These are phyloP conservation scores for Ballota nigra DNA, from an alignment of 257 asterid genomes.

Conservation along the genomic window DNA sequence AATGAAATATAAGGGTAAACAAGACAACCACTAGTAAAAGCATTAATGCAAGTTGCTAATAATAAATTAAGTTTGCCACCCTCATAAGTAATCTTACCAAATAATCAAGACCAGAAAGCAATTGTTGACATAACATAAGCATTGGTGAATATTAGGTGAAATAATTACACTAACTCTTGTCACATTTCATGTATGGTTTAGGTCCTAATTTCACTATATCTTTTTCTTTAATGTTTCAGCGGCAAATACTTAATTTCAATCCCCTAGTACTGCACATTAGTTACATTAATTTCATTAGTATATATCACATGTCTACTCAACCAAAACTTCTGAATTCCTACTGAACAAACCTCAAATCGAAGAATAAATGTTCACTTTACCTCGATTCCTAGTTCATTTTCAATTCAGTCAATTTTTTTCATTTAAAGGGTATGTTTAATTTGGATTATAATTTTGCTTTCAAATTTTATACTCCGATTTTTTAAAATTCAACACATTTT, in stretches of 20 bases:
- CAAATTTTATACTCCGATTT: too few relatives aligned
- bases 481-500: too few relatives aligned
- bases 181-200: not conserved
- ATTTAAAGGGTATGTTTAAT: too few relatives aligned
- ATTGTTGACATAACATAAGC: slow-evolving; percentile 9
- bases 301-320: too few relatives aligned
- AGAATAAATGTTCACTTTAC: too few relatives aligned
- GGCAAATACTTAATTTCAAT: not conserved
- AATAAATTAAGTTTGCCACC: slow-evolving; percentile 18
- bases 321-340: too few relatives aligned
- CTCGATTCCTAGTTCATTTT: too few relatives aligned
- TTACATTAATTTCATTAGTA: not conserved
- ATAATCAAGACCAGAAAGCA: slow-evolving; percentile 28
- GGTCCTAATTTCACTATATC: not conserved
- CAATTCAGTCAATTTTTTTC: too few relatives aligned
- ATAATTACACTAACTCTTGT: slow-evolving; percentile 10
- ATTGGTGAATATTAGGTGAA: slow-evolving; percentile 15
- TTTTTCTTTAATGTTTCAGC: not conserved
- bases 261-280: not conserved
- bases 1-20: not conserved
- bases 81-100: slow-evolving; percentile 26
- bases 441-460: too few relatives aligned
- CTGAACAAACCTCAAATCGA: too few relatives aligned
- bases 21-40: not conserved
- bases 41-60: slow-evolving; percentile 10